Base-by-base conservation (phyloP, 2,329 filamentous ascomycete species). In the Teratosphaeria destructans region DNA sequence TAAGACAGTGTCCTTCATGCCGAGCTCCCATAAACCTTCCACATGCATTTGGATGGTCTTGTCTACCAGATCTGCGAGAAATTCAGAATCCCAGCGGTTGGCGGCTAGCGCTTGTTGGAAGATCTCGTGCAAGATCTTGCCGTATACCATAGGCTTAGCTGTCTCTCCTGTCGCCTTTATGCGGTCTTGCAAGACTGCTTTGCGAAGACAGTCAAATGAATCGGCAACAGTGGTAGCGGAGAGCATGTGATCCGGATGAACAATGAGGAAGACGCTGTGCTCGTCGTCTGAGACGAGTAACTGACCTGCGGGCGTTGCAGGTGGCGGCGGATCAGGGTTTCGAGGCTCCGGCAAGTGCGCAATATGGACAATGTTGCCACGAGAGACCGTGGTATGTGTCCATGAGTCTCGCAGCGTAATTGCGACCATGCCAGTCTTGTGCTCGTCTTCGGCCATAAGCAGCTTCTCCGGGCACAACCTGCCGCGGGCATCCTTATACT, bases 221-320 rank as follows among this genome's bases (percentile, higher is more conserved):
- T 99, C 94, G n/a, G 91, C 92, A 52, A 99, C 88, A 5, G 95
- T 90, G 0, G 94, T 97, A 2, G 94, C 88, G 2, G 94, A 97
- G 57, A 99, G 88, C 37, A 99, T 82, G 74, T 97, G 92, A 69
- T 99, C 94, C 0, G 94, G 94, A 69, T 99, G 92, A 14, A 99
- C 77, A 60, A 99, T 91, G 56, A 99, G 78, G 73, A 97, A 88
- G 6, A 67, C 64, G 55, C 68, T 70, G 67, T 92, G 90, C 56
- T 87, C 81, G 2, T 82, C 79, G 71, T 97, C 90, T 70, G 63
- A 65, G 35, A 97, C 81, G 54, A 95, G 76, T 71, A 92, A 95
- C 71, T 86, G 84, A 1, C 89, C 89, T 16, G 77, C 80, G 0
- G 62, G 59, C 32, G 49, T 56, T 14, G 56, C 12, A 29, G 6